These are phyloP conservation scores for Narthecium ossifragum DNA, from an alignment of 106 monocot species.

Conservation along the genomic window DNA sequence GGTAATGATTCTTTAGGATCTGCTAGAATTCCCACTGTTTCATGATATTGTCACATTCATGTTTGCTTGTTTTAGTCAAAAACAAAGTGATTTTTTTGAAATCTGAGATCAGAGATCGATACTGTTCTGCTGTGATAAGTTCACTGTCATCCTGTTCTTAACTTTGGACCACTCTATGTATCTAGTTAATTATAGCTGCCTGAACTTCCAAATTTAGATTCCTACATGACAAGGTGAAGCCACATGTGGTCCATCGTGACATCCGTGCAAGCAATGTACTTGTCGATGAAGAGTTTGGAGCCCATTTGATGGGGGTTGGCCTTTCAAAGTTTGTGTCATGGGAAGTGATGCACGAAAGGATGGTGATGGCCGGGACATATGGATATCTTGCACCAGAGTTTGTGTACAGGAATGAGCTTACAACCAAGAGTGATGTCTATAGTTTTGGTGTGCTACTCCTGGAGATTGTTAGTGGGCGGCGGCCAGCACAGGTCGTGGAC, in stretches of 20 bases:
- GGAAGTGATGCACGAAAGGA: constrained; percentile 94
- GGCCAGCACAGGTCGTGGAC: constrained; percentile 65
- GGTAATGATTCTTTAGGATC: too few species aligned
- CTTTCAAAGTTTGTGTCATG: constrained; percentile 89
- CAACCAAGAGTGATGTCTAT: constrained; percentile 95
- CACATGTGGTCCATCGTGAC: constrained; percentile 93
- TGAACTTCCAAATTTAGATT: constrained; percentile 31
- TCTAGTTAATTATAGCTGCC: background rate
- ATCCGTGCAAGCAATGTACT: constrained; percentile 94
- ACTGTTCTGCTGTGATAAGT: too few species aligned
- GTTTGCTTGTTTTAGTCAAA: too few species aligned
- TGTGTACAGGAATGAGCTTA: constrained; percentile 88
- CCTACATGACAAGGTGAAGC: constrained; percentile 98
- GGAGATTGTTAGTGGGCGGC: constrained; percentile 79
- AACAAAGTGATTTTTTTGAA: too few species aligned
- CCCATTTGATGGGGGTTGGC: constrained; percentile 88
- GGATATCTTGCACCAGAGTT: constrained; percentile 98
- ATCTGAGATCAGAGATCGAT: too few species aligned
- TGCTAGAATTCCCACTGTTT: too few species aligned
- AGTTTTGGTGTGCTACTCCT: constrained; percentile 92
- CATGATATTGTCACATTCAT: too few species aligned
- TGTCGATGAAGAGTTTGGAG: constrained; percentile 82
- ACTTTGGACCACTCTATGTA: too few species aligned
- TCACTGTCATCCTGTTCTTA: background rate
- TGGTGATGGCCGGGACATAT: constrained; percentile 70